These are phyloP conservation scores for Apiospora arundinis DNA, from an alignment of 2,329 filamentous ascomycete genomes.

Conservation along the genomic window DNA sequence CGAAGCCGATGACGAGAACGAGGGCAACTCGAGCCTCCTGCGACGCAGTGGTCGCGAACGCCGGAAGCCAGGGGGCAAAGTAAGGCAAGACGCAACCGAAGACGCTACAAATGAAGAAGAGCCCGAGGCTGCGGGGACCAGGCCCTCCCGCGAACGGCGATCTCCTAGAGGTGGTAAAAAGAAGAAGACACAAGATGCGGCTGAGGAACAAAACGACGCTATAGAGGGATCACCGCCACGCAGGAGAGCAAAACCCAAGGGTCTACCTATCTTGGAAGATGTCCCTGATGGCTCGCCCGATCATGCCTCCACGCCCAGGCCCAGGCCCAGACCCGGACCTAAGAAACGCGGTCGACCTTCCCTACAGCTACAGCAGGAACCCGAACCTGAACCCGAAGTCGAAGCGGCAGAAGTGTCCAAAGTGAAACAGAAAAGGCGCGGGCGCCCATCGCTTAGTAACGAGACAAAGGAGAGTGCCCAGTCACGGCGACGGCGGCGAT, in stretches of 20 bases:
- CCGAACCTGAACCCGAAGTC: conserved; percentile 23
- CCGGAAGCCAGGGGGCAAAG: conserved; percentile 8
- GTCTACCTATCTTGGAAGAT: background rate
- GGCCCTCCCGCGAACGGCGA: background rate
- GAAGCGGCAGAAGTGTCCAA: conserved; percentile 21
- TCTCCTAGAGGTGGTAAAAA: background rate
- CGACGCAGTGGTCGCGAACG: conserved; percentile 21
- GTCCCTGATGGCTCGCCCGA: background rate
- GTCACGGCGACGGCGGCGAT: background rate
- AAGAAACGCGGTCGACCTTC: conserved; percentile 20
- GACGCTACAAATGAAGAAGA: background rate
- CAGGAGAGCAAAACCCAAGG: background rate
- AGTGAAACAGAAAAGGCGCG: conserved; percentile 32
- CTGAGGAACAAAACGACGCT: background rate
- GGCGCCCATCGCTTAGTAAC: conserved; percentile 36
- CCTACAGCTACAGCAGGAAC: background rate
- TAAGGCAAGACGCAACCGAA: conserved; percentile 3
- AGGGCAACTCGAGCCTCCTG: conserved; percentile 27
- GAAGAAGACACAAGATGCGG: background rate
- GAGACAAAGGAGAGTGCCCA: conserved; percentile 20
- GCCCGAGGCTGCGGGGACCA: conserved; percentile 6
- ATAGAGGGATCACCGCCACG: background rate
- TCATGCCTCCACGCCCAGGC: background rate
- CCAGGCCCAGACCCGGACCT: conserved; percentile 18
- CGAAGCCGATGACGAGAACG: conserved; percentile 41